Evolutionary conservation across 306 rosid genomes (phyloP).

Genomic region (Citrullus colocynthis): DNA sequence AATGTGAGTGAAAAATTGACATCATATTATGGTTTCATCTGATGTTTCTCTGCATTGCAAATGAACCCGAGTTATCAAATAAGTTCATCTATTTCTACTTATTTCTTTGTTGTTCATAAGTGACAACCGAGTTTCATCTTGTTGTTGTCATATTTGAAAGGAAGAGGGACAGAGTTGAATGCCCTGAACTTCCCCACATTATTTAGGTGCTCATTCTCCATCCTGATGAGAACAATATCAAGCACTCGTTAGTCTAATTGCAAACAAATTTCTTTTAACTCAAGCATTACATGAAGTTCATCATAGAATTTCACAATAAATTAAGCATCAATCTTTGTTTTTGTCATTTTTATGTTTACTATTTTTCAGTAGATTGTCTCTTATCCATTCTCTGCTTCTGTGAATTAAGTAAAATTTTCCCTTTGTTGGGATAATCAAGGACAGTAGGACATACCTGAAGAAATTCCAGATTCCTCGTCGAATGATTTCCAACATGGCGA

Average conservation of each 20-base stretch:
- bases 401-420: too few species aligned
- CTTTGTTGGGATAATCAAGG: not conserved
- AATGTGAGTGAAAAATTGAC: not conserved
- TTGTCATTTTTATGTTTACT: too few species aligned
- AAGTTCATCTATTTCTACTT: not conserved
- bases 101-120: not conserved
- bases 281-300: not conserved
- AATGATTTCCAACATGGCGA: constrained; percentile 57
- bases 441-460: constrained; percentile 40
- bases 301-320: not conserved
- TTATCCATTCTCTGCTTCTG: too few species aligned
- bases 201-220: constrained; percentile 61
- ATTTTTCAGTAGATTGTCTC: too few species aligned
- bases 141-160: constrained; percentile 34
- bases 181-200: constrained; percentile 67
- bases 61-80: not conserved
- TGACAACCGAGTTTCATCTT: not conserved
- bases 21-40: not conserved
- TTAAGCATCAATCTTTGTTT: not conserved
- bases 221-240: constrained; percentile 14
- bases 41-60: not conserved
- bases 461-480: constrained; percentile 88
- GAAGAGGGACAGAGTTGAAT: constrained; percentile 62
- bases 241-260: too few species aligned
- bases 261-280: not conserved